Evolutionary conservation across 148 eudicot species (phyloP), one percentile per base, ranked within the genome.

Genomic region (Rheum nobile): DNA sequence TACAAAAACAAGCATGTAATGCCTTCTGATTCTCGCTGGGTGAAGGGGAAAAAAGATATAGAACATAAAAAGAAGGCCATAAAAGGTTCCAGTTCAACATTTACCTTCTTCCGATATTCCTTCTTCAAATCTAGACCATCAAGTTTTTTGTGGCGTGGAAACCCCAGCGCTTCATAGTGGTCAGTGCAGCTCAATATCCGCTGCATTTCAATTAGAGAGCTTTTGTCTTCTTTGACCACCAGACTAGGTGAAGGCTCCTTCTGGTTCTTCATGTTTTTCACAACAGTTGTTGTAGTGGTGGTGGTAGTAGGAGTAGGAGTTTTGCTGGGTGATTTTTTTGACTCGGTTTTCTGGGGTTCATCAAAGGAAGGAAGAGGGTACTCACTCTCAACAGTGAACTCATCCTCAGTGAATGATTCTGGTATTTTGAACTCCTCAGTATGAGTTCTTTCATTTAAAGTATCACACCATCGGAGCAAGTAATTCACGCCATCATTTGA

Each of bases 91-190:
- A 26, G 31, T 59, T 17, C 47, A 54, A 34, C 46, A 35, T 59
- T 34, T 81, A 92, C 99, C 88, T 90, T 96, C 78, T 86, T 96
- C 55, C 86, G 86, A 79, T 96, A 96, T 81, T 96, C 99, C 84
- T 92, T 96, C 85, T 88, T 96, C 80, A 96, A 83, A 59, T 88
- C 43, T 1, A 52, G 71, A 67, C 77, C 80, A 77, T 96, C 99
- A 76, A 96, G 83, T 82, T 83, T 96, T 80, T 81, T 85, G 47
- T 84, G 88, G 54, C 95, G 88, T 9, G 85, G 85, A 80, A 96
- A 82, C 71, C 91, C 99, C 74, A 96, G 82, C 26, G 96, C 96
- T 83, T 88, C 96, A 75, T 96, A 96, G 79, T 96, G 99, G 80
- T 96, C 81, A 80, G 55, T 75, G 72, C 95, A 77, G 75, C 80